phyloP scores from a whole-genome alignment of 306 rosid species.

The Prunus davidiana region DNA sequence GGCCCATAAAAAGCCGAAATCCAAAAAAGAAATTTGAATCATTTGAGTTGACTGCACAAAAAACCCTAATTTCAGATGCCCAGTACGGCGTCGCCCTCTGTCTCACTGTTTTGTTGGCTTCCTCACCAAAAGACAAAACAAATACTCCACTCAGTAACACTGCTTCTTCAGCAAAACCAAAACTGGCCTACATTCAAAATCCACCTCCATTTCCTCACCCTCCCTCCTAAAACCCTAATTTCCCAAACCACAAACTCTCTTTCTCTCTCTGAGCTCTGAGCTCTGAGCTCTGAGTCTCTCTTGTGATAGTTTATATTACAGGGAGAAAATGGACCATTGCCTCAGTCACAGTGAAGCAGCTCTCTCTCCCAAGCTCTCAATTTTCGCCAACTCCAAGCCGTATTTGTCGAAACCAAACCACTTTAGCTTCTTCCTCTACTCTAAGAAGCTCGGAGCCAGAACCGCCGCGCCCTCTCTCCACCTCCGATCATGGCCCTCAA shows the following conservation, averaged over 20 bases:
- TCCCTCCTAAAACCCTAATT: neutral
- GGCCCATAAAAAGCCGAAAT: no score
- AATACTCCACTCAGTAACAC: neutral
- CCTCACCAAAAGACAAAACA: no score
- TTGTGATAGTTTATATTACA: neutral
- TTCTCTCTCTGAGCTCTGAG: neutral
- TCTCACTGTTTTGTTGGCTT: no score
- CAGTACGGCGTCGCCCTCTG: no score
- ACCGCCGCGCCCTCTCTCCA: constrained; percentile 6
- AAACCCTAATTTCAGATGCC: no score
- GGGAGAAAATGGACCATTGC: constrained; percentile 29
- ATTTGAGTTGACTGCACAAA: no score
- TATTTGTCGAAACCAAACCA: constrained; percentile 15
- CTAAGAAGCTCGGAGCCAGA: constrained; percentile 7
- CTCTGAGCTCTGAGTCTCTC: neutral
- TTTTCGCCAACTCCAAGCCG: constrained; percentile 14
- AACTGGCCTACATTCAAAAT: neutral
- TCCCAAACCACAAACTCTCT: neutral
- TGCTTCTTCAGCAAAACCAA: neutral
- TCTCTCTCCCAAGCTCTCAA: constrained; percentile 18
- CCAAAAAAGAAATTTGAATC: no score
- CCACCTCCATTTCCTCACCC: neutral
- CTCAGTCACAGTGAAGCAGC: constrained; percentile 22
- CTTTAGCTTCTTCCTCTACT: constrained; percentile 10
- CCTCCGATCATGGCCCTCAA: constrained; percentile 33